phyloP scores from a whole-genome alignment of 345 rosid species.

The Eucalyptus rudis region DNA sequence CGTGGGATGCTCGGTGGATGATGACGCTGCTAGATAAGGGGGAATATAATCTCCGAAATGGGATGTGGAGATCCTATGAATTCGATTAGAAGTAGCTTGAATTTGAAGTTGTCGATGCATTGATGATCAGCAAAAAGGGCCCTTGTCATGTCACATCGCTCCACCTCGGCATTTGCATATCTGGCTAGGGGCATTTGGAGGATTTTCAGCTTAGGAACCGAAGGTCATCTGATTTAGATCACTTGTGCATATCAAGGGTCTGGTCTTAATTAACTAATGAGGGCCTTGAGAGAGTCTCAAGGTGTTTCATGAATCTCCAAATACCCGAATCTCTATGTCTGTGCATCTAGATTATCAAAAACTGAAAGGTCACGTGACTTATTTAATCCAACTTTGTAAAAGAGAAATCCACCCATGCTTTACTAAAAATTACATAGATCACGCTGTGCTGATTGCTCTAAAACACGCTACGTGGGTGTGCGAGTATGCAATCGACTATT shows the following conservation, averaged over 20 bases:
- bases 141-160: neutral
- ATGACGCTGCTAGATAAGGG: neutral
- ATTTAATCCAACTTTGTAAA: neutral
- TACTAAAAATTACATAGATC: neutral
- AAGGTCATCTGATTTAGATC: neutral
- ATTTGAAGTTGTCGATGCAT: neutral
- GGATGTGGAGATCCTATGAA: neutral
- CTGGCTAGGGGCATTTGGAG: neutral
- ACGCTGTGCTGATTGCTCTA: neutral
- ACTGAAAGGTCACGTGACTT: neutral
- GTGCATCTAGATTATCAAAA: neutral
- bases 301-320: rapidly evolving
- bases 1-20: neutral
- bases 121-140: neutral
- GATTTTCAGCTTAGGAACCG: neutral
- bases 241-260: neutral
- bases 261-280: neutral
- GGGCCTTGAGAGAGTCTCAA: neutral
- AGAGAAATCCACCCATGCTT: neutral
- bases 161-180: neutral
- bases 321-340: neutral
- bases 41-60: neutral
- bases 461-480: too few relatives aligned
- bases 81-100: neutral
- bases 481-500: neutral